Conservation (phyloP, 208 protist genomes). For the Angomonas deanei region DNA sequence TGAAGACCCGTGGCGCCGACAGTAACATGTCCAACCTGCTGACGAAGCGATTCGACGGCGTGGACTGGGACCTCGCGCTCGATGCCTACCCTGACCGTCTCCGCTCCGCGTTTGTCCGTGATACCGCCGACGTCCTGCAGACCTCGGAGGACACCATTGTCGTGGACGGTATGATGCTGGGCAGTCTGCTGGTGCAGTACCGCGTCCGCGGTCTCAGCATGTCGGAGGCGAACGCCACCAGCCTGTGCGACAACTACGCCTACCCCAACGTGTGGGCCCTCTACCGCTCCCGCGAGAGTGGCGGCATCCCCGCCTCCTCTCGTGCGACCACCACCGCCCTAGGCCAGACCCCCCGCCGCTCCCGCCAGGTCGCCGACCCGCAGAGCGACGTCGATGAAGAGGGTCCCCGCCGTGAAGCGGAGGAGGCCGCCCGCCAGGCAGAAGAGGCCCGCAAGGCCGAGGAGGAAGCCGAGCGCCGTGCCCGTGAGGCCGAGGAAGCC, state of each 20-base stretch:
- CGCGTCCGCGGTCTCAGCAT: slow-evolving; percentile 12
- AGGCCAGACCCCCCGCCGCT: slow-evolving; percentile 16
- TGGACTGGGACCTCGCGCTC: slow-evolving; percentile 43
- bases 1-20: slow-evolving; percentile 1
- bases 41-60: slow-evolving; percentile 27
- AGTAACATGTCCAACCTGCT: slow-evolving; percentile 17
- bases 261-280: slow-evolving; percentile 28
- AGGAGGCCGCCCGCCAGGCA: slow-evolving; percentile 14
- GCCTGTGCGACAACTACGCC: slow-evolving; percentile 18
- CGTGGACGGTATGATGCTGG: slow-evolving; percentile 14
- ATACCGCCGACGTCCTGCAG: slow-evolving; percentile 30
- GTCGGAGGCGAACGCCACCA: slow-evolving; percentile 12
- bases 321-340: slow-evolving; percentile 2
- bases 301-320: slow-evolving; percentile 11
- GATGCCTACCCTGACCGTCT: slow-evolving; percentile 38
- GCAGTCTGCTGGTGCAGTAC: slow-evolving; percentile 21
- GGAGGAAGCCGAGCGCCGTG: slow-evolving; percentile 7
- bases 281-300: slow-evolving; percentile 21
- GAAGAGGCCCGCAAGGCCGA: slow-evolving; percentile 5
- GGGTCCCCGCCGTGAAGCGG: too few species aligned
- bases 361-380: slow-evolving; percentile 24
- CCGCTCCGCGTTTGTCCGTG: slow-evolving; percentile 21
- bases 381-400: slow-evolving; percentile 14
- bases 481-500: slow-evolving; percentile 9
- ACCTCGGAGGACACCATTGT: slow-evolving; percentile 26